Evolutionary conservation across 768 basidiomycete genomes (phyloP), one percentile per base, ranked within the genome.

Genomic region (Trametes cubensis): DNA sequence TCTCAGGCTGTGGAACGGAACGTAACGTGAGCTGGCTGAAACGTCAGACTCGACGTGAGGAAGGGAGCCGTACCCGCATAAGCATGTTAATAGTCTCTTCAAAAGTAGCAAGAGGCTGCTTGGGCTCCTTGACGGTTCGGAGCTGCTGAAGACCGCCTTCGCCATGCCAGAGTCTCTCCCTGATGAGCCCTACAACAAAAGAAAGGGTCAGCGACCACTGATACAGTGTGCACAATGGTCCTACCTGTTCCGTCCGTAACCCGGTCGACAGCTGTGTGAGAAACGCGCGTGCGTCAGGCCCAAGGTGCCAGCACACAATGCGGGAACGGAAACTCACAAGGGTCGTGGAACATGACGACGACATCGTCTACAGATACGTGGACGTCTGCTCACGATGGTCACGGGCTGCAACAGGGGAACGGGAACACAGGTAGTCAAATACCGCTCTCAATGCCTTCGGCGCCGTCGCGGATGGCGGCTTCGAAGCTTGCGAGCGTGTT

Each of bases 391-490:
- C 77, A 77, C 69, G 70, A 68, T 72, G 74, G 84, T 87, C 80
- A 86, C 67, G 67, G 63, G 47, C 64, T 66, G 75, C 62, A 77
- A 72, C 69, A 46, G 68, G 66, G 69, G 69, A 74, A 75, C 72
- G 69, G 55, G 61, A 41, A 60, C 38, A 60, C 50, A 66, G 59
- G 34, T 60, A 20, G 67, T 69, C 65, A 79, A 85, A 78, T 95
- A 97, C 96, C 95, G 74, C 92, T 95, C 84, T 99, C 96, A 71
- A 99, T 96, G 66, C 87, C 95, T 73, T 99, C 94, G 48, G 94
- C 90, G 62, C 96, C 96, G 78, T 97, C 95, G 49, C 87, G 86
- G 64, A 97, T 94, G 71, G 96, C 96, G 65, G 91, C 92, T 73
- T 93, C 88, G 77, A 98, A 98, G 77, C 92, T 94, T 39, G 92